Evolutionary conservation across 441 rosid species (phyloP), one percentile per base, ranked within the genome.

Genomic region (Eruca vesicaria): DNA sequence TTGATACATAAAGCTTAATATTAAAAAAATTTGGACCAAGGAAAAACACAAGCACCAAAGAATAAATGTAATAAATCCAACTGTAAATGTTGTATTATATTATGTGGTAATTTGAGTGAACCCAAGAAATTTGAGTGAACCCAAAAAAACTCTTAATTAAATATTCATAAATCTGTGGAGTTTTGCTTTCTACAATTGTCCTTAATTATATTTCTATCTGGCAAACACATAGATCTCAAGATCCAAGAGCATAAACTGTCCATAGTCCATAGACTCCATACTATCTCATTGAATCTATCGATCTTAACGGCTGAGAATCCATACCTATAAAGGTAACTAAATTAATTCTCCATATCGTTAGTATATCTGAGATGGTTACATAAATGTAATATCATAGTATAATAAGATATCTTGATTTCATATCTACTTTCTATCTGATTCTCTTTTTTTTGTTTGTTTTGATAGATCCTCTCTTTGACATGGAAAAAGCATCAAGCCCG

Each of bases 401-500:
- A 18, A 19, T 53, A 19, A 26, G 9, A 53, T 53, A 4, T 48
- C 31, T 11, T 55, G n/a, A 53, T 55, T 55, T 20, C 15, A 55
- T 10, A 7, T 55, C 11, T 55, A 55, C 29, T 55, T 55, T 53
- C 59, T 53, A 20, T 53, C n/a, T 53, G 29, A 20, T 53, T 53
- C 29, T 21, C 59, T 55, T 10, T 35, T 16, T 5, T 9, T 9
- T 18, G 4, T 16, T 5, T 9, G 5, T 32, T 32, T 11, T 29
- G 28, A 11, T n/a, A 50, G 52, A 21, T 66, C 18, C 19, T 69
- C 33, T 60, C 31, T 71, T 50, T 19, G 50, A 36, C 43, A 74
- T 78, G 81, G 71, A 69, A 7, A 33, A 58, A 80, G 69, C 69
- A 63, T 43, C 74, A 33, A 59, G 16, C 18, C 52, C 41, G 10